Conservation (phyloP, 805 yeast species). For the Candida sithepensis region DNA sequence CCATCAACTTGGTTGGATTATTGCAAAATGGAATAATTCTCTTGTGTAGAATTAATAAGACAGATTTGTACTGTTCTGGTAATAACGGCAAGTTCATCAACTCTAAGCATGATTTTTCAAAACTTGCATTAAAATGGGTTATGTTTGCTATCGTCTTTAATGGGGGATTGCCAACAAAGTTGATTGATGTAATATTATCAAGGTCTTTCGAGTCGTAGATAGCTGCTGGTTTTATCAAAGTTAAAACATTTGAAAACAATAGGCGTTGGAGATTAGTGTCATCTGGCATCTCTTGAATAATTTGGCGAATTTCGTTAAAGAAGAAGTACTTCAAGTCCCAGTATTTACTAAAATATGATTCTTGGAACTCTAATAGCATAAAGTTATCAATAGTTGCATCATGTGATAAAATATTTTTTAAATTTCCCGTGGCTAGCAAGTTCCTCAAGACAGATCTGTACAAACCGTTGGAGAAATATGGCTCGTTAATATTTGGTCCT, state of each 20-base stretch:
- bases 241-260: slow-evolving; percentile 38
- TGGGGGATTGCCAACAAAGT: slow-evolving; percentile 44
- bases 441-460: slow-evolving; percentile 39
- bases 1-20: slow-evolving; percentile 84
- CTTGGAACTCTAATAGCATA: slow-evolving; percentile 47
- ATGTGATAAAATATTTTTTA: slow-evolving; percentile 35
- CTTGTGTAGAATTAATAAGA: slow-evolving; percentile 72
- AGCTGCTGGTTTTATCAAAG: slow-evolving; percentile 32
- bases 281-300: slow-evolving; percentile 22
- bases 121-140: slow-evolving; percentile 51
- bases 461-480: slow-evolving; percentile 59
- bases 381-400: slow-evolving; percentile 45
- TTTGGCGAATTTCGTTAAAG: slow-evolving; percentile 43
- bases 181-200: slow-evolving; percentile 29
- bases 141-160: slow-evolving; percentile 29
- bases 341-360: slow-evolving; percentile 48
- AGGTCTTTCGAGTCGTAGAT: slow-evolving; percentile 33
- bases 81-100: slow-evolving; percentile 44
- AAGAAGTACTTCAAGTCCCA: slow-evolving; percentile 82
- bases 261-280: slow-evolving; percentile 9
- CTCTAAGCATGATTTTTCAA: slow-evolving; percentile 66
- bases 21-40: slow-evolving; percentile 77
- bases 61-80: slow-evolving; percentile 59
- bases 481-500: slow-evolving; percentile 48
- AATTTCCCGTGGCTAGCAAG: slow-evolving; percentile 31